These are phyloP conservation scores for Yamadazyma laniorum DNA, from an alignment of 805 yeast species.

Conservation along the genomic window DNA sequence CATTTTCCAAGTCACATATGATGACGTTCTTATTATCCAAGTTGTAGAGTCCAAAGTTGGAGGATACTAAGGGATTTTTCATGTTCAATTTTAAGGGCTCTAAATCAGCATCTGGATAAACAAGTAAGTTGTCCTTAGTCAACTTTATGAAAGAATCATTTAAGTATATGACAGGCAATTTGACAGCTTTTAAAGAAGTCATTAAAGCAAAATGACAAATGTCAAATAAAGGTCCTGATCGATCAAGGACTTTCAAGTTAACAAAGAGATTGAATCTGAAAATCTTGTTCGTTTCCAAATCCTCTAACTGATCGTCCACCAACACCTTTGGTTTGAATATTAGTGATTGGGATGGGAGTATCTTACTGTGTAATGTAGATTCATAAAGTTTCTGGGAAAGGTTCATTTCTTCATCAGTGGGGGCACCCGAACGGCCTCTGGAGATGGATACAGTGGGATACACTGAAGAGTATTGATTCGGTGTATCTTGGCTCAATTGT, in stretches of 20 bases:
- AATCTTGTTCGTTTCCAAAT: conserved; percentile 9
- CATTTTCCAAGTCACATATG: conserved; percentile 16
- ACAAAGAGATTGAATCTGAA: conserved; percentile 59
- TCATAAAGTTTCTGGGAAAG: conserved; percentile 66
- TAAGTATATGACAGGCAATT: conserved; percentile 61
- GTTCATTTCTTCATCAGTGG: conserved; percentile 82
- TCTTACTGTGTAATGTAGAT: conserved; percentile 53
- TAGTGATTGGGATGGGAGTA: conserved; percentile 39
- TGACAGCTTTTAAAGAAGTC: conserved; percentile 56
- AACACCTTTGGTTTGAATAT: conserved; percentile 26
- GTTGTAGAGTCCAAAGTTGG: conserved; percentile 15
- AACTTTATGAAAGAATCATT: conserved; percentile 10
- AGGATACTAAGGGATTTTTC: conserved; percentile 8
- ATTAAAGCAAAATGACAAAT: conserved; percentile 68
- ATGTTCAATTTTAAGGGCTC: conserved; percentile 8
- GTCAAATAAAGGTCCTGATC: conserved; percentile 80
- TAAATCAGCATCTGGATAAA: conserved; percentile 2
- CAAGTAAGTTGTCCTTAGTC: conserved; percentile 8
- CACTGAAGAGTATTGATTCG: conserved; percentile 34
- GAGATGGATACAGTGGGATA: conserved; percentile 77
- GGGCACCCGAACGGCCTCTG: conserved; percentile 75
- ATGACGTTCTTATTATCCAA: conserved; percentile 10
- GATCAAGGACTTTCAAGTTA: conserved; percentile 70
- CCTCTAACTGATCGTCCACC: conserved; percentile 14
- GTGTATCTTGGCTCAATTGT: conserved; percentile 1